A percentile compares a stretch with the other conserved stretches of the same genome.
These are phyloP conservation scores for Fusarium succisae DNA, from an alignment of 2,329 filamentous ascomycete genomes.

Conservation along the genomic window DNA sequence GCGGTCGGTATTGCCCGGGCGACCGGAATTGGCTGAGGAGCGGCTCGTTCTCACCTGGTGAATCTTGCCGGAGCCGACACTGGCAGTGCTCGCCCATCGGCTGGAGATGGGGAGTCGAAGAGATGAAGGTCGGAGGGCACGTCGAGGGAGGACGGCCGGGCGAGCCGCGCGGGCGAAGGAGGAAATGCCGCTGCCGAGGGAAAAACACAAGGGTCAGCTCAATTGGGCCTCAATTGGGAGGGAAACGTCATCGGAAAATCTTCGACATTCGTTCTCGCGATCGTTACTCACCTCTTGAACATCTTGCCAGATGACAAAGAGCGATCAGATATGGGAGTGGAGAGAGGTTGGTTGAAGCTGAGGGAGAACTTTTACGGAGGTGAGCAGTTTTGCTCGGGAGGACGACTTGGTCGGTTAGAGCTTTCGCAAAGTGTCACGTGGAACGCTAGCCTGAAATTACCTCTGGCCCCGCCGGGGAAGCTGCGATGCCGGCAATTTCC, in stretches of 20 bases:
- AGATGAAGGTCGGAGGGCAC: constrained; percentile 65
- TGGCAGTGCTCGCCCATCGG: constrained; percentile 67
- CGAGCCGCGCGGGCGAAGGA: constrained; percentile 70
- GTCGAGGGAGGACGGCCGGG: constrained; percentile 66
- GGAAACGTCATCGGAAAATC: constrained; percentile 30
- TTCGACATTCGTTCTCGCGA: constrained; percentile 44
- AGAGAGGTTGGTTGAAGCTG: constrained; percentile 62
- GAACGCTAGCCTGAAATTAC: constrained; percentile 45
- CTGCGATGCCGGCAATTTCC: constrained; percentile 46
- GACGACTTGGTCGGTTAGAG: constrained; percentile 56
- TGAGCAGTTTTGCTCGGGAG: constrained; percentile 60
- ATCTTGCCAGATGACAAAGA: constrained; percentile 78
- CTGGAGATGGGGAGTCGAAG: constrained; percentile 65
- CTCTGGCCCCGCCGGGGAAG: constrained; percentile 29
- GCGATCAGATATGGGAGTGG: constrained; percentile 68
- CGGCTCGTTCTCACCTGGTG: constrained; percentile 65
- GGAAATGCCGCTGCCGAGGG: constrained; percentile 69
- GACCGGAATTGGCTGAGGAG: constrained; percentile 33
- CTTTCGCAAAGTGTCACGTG: constrained; percentile 54
- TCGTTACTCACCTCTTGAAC: constrained; percentile 78
- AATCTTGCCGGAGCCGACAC: constrained; percentile 72
- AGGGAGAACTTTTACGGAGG: constrained; percentile 59
- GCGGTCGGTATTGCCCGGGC: constrained; percentile 27
- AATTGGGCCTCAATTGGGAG: constrained; percentile 61
- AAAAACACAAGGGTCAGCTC: constrained; percentile 49